Evolutionary conservation across 805 yeast species (phyloP), one percentile per base, ranked within the genome.

Genomic region (Candida dendrica): DNA sequence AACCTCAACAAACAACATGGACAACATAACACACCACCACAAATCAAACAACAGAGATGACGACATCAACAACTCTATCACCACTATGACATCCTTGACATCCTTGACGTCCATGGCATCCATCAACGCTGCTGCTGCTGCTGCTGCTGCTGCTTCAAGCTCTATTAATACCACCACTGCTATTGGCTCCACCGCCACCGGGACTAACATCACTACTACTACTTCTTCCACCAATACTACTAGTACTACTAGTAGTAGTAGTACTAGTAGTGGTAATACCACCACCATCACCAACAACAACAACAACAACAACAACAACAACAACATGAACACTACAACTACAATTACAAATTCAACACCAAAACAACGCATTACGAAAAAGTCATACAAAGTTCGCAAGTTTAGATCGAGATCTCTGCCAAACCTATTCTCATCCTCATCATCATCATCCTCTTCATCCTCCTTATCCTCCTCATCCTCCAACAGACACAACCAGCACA

Each of bases 341-440:
- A 11, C 30, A 47, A 43, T n/a, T n/a, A n/a, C n/a, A n/a, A n/a
- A n/a, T n/a, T n/a, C n/a, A n/a, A n/a, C n/a, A n/a, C n/a, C 32
- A 39, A 40, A 41, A 20, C 37, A 11, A 36, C 38, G 18, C 18
- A 14, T 34, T 29, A 37, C 39, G 19, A 15, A 30, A 37, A 24
- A n/a, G 18, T 27, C 30, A 10, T 42, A 34, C 27, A 52, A 47
- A 37, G 47, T 55, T 19, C 53, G 53, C 41, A 56, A 56, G 40
- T 49, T 30, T 37, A 50, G 60, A 46, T 56, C 60, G 13, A 55
- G 54, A 41, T 56, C 60, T 3, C 42, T 56, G 27, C 60, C 60
- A 38, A 56, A 56, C 40, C 50, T 56, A 14, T 15, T 46, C 3
- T 52, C 51, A 32, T 34, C 44, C 15, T 34, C 46, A 2, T 41